These are phyloP conservation scores for Melocanna baccifera DNA, from an alignment of 176 grass and related monocot genomes.

Conservation along the genomic window DNA sequence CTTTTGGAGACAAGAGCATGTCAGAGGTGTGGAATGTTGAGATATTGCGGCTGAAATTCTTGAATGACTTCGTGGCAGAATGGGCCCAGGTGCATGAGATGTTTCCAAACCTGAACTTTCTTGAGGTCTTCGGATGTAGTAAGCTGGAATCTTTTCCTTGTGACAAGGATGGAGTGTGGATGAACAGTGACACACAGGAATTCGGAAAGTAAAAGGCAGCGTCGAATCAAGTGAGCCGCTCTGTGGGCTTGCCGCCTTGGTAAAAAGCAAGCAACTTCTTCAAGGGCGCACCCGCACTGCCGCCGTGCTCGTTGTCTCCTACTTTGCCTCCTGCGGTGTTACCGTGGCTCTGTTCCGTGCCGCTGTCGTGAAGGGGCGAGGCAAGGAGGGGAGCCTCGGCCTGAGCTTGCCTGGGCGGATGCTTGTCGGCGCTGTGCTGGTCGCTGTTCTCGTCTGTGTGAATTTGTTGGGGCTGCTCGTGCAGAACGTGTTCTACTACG, in stretches of 20 bases:
- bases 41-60: constrained; percentile 57
- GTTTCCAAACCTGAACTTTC: constrained; percentile 39
- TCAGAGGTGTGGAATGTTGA: constrained; percentile 35
- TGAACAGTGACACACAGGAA: constrained; percentile 11
- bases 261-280: constrained; percentile 75
- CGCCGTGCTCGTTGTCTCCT: constrained; percentile 52
- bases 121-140: constrained; percentile 38
- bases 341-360: constrained; percentile 64
- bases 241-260: constrained; percentile 78
- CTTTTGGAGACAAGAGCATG: constrained; percentile 17
- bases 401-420: constrained; percentile 38
- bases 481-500: constrained; percentile 96
- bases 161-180: constrained; percentile 56
- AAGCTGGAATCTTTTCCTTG: constrained; percentile 48
- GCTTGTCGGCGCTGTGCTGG: constrained; percentile 57
- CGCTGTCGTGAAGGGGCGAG: constrained; percentile 63
- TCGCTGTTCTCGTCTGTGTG: constrained; percentile 68
- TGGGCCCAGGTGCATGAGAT: constrained; percentile 35
- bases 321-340: constrained; percentile 66
- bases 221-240: constrained; percentile 36
- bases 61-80: constrained; percentile 35
- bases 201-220: neutral
- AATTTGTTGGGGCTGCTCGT: constrained; percentile 76
- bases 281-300: constrained; percentile 59
- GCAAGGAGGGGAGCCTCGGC: constrained; percentile 74